Evolutionary conservation across 371 early-diverging fungal species (phyloP).

Genomic region (Circinella minor): DNA sequence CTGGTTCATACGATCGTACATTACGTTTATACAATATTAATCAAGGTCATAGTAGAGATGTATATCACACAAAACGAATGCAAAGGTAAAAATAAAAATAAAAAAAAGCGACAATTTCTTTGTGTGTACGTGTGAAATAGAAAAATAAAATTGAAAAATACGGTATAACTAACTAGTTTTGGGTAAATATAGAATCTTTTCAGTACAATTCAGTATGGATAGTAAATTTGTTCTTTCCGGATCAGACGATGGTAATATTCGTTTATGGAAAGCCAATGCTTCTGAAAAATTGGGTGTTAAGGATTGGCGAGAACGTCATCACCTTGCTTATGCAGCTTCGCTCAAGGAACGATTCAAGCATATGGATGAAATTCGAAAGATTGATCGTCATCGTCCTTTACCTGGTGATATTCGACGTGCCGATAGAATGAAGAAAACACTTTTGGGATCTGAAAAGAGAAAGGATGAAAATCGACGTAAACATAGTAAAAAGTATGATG

Average conservation of each 20-base stretch:
- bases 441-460: conserved; percentile 76
- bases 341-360: conserved; percentile 95
- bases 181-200: conserved; percentile 68
- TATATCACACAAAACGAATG: conserved; percentile 99
- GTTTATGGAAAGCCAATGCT: conserved; percentile 97
- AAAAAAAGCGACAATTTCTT: background rate
- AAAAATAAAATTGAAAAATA: background rate
- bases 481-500: conserved; percentile 72
- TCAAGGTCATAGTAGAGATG: conserved; percentile 88
- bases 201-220: conserved; percentile 94
- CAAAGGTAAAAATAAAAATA: conserved; percentile 52
- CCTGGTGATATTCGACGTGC: conserved; percentile 87
- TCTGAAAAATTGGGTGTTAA: conserved; percentile 84
- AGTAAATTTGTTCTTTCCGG: conserved; percentile 96
- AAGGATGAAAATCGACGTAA: conserved; percentile 88
- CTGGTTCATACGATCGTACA: conserved; percentile 95
- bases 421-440: conserved; percentile 75
- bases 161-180: background rate
- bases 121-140: background rate
- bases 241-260: conserved; percentile 97
- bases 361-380: conserved; percentile 90
- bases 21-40: conserved; percentile 90
- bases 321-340: conserved; percentile 81
- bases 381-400: conserved; percentile 85
- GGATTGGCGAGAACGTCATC: conserved; percentile 82